Evolutionary conservation across 1,139 yeast genomes (phyloP), one percentile per base, ranked within the genome.

Genomic region (Saccharomycopsis hybrid): DNA sequence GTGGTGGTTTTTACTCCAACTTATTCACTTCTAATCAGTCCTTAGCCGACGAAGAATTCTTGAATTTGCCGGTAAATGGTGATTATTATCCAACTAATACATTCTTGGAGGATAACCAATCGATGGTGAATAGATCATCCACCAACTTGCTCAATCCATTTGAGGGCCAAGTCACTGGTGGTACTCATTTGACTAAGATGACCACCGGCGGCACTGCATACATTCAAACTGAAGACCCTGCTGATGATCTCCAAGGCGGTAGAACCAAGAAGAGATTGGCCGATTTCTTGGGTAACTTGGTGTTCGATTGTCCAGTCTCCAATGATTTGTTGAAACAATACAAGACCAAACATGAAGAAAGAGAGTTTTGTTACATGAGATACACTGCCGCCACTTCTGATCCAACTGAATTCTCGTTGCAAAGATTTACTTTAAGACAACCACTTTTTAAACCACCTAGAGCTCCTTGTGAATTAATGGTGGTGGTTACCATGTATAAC

Each of bases 321-420:
- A 69, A 73, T 48, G 71, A 79, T 40, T 71, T 85, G 43, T 66
- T 82, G 41, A 73, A 71, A 48, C 79, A 79, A 48, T 79, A 78
- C 60, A 68, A 76, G 55, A 69, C 73, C 9, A 78, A 74, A 41
- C 55, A 53, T 31, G 60, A 60, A 43, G 80, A 73, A 46, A 71
- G 88, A 52, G 95, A 85, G 65, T 84, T 85, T 71, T 69, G 84
- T 5, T 82, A 80, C 56, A 78, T 85, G 85, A 71, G 95, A 56
- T 85, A 85, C 66, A 80, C 87, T 33, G 95, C 90, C 0, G 86
- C 84, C 44, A 85, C 95, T 1, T 81, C 89, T 62, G 88, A 87
- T 49, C 92, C 95, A 0, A 72, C 78, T 5, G 78, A 80, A 54
- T 85, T 80, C 59, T 67, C 64, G 41, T 60, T 64, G n/a, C 74